Base-by-base conservation (phyloP, 768 basidiomycete genomes). In the Pulveroboletus sp. region DNA sequence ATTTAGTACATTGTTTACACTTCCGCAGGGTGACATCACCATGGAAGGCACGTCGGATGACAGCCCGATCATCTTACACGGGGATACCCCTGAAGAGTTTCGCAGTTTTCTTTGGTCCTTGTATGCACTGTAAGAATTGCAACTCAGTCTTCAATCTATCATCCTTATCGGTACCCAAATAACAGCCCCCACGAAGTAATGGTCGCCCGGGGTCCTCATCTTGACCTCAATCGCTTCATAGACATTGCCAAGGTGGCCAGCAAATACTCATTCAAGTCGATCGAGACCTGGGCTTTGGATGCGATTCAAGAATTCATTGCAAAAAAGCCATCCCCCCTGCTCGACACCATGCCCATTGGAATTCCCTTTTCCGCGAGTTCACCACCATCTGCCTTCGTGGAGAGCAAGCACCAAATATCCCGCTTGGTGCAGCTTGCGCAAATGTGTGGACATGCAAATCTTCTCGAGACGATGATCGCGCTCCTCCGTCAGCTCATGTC, bases 281-380 rank as follows among this genome's bases (percentile, higher is more conserved):
- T 85, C 27, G 87, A 89, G 62, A 81, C 79, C 1, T 89, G 87
- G 87, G 78, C 84, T 2, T 72, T 89, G 17, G 82, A 86, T 52
- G 81, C 76, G n/a, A 82, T 89, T 40, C 81, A 84, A 52, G 79
- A 82, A 58, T 82, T 78, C 50, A 78, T 87, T 20, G 80, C 80
- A 51, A 76, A 73, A 43, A 79, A 78, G 57, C 74, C 76, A 23
- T 79, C 78, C 2, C 78, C 80, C 2, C 68, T 81, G 53, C 67
- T 80, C 43, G 70, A 69, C 36, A 60, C 71, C 31, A 72, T 74
- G 36, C 72, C 75, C 12, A 42, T 66, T 24, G 61, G 62, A 34
- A 53, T 59, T 45, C 46, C 63, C 16, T 59, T 64, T 21, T 43
- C 58, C 17, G 41, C 45, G 8, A 53, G 55, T 41, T 55, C 64